Evolutionary conservation across 2,329 filamentous ascomycete genomes (phyloP).

Genomic region (Apiospora hydei): DNA sequence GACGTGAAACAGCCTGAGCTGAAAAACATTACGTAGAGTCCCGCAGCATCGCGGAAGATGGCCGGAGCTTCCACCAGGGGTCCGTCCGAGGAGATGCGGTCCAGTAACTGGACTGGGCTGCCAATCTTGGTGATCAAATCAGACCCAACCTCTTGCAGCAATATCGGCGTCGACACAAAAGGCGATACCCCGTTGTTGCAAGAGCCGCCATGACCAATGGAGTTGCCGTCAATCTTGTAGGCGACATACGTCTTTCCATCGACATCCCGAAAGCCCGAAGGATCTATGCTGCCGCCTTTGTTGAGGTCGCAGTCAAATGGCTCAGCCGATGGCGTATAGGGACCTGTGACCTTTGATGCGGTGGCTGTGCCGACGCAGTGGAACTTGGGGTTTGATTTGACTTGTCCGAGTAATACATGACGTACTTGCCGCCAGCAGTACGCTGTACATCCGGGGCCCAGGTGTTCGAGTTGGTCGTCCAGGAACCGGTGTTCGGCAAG

Average conservation of each 20-base stretch:
- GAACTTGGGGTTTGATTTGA: conserved; percentile 44
- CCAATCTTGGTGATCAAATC: conserved; percentile 63
- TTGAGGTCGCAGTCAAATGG: conserved; percentile 61
- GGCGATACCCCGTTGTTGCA: conserved; percentile 54
- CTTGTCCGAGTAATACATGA: conserved; percentile 66
- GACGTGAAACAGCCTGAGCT: conserved; percentile 66
- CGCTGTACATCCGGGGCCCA: conserved; percentile 69
- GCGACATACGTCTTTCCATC: conserved; percentile 64
- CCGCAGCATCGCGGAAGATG: conserved; percentile 53
- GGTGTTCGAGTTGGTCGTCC: conserved; percentile 61
- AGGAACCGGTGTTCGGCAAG: conserved; percentile 58
- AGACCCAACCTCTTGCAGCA: conserved; percentile 59
- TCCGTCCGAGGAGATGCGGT: conserved; percentile 54
- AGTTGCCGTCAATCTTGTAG: conserved; percentile 74
- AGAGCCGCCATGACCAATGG: conserved; percentile 51
- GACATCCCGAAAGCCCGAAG: conserved; percentile 64
- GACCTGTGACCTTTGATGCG: conserved; percentile 55
- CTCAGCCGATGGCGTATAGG: conserved; percentile 55
- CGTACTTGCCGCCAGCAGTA: conserved; percentile 58
- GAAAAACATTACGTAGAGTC: conserved; percentile 67
- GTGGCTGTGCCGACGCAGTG: conserved; percentile 68
- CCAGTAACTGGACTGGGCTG: conserved; percentile 54
- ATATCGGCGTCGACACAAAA: conserved; percentile 58
- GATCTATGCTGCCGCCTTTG: conserved; percentile 68
- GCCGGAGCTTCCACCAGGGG: conserved; percentile 69